phyloP scores from a whole-genome alignment of 2,329 filamentous ascomycete genomes.

The Ascocoryne sarcoides region DNA sequence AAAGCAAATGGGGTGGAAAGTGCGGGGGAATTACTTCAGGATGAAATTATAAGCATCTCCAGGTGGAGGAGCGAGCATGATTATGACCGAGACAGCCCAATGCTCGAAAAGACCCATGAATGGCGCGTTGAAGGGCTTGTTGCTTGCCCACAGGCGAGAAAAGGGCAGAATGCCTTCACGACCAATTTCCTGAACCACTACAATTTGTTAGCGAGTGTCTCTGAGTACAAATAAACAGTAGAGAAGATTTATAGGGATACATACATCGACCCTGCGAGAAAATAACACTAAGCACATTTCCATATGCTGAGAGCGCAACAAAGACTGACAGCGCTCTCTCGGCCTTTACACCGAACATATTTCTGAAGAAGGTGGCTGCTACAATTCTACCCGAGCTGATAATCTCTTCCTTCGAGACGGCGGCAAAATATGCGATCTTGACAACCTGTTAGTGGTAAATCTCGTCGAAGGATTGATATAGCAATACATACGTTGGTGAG shows the following conservation, averaged over 20 bases:
- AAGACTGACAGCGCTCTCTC: slow-evolving; percentile 55
- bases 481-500: slow-evolving; percentile 41
- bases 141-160: slow-evolving; percentile 53
- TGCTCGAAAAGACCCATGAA: slow-evolving; percentile 54
- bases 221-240: too few species aligned
- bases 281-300: slow-evolving; percentile 58
- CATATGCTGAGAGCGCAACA: slow-evolving; percentile 58
- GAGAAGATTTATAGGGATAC: too few species aligned
- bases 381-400: slow-evolving; percentile 42
- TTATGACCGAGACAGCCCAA: slow-evolving; percentile 54
- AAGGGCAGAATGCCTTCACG: slow-evolving; percentile 59
- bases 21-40: slow-evolving; percentile 36
- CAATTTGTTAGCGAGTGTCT: background rate
- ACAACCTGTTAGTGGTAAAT: slow-evolving; percentile 2
- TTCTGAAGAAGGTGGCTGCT: slow-evolving; percentile 46
- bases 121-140: slow-evolving; percentile 54
- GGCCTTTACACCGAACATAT: slow-evolving; percentile 44
- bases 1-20: slow-evolving; percentile 1
- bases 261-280: slow-evolving; percentile 53
- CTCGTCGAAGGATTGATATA: too few species aligned
- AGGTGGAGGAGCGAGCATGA: slow-evolving; percentile 58
- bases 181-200: slow-evolving; percentile 54
- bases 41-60: slow-evolving; percentile 60
- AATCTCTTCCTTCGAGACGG: slow-evolving; percentile 45
- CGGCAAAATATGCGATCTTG: slow-evolving; percentile 54